Base-by-base conservation (phyloP, 2,329 filamentous ascomycete genomes). In the Gaeumannomyces sp. region DNA sequence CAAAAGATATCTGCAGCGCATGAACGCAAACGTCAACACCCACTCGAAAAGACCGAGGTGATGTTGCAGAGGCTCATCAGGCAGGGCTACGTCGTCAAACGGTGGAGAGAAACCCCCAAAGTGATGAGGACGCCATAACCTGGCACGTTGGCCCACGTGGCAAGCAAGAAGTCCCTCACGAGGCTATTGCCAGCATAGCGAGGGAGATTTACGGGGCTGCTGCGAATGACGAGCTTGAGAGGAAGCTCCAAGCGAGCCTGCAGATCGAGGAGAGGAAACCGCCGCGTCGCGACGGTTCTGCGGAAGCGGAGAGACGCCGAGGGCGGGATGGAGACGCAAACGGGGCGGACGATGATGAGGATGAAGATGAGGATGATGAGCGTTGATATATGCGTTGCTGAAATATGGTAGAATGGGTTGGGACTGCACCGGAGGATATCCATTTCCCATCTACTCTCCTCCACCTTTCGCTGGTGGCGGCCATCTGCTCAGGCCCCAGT, bases 111-210 rank as follows among this genome's bases (percentile, higher is more conserved):
- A 80, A 80, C 33, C 64, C 67, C 77, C 70, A 79, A 35, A 87
- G 86, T 1, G 91, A 90, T 31, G 91, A 96, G 53, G 88, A 94
- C 68, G 82, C 85, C 2, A 82, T 92, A 10, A 93, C 91, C 61
- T 99, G 92, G 83, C 85, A 90, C 65, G 85, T 97, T 19, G 95
- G 95, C 0, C 89, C 92, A 7, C 84, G 95, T 28, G 94, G 91
- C 7, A 95, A 90, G 76, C 82, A 93, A 10, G 95, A 98, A 76
- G 85, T 98, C 50, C 91, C 90, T 0, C 81, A 88, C n/a, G 83
- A 87, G 62, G 91, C 90, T 0, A 89, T 95, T 16, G 85, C 87
- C 25, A 87, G 86, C 0, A 76, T 97, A 68, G 86, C 93, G 4
- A 77, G 85, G 72, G 76, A 82, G 64, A 80, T 89, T 0, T 89